Base-by-base conservation (phyloP, 495 filamentous ascomycete species). In the Penicillium bialowiezense region DNA sequence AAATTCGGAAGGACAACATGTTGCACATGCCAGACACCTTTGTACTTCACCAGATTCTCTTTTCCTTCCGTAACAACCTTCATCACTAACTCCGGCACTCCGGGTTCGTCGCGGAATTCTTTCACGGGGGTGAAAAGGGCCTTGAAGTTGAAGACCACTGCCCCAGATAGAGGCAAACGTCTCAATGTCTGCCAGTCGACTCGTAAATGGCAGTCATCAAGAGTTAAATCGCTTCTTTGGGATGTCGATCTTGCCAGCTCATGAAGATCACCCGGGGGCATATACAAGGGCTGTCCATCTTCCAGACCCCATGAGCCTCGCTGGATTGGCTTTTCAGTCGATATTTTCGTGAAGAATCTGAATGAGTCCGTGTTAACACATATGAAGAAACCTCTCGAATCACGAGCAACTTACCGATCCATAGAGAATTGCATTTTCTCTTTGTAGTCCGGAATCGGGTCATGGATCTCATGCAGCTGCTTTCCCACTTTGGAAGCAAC, bases 131-230 rank as follows among this genome's bases (percentile, higher is more conserved):
- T 93, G 69, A 96, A 96, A 0, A 95, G 63, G 0, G 85, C 91
- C 61, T 93, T 96, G 80, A 91, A 96, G 62, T 96, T 96, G 69
- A 96, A 96, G 2, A 89, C 79, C 7, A 96, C 69, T 0, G 77
- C 83, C 0, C 79, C 88, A 0, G 84, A 87, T 4, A 96, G 66
- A 2, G 91, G 91, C 1, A 96, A 71, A 20, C 91, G 79, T 10
- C 91, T 82, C 14, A 96, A 75, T 0, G 91, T 96, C 67, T 96
- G 91, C 88, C 90, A 93, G 63, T 96, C 91, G 2, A 93, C 90
- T n/a, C 91, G 81, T 12, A 96, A 76, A 47, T 85, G 67, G 54
- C 86, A 74, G 18, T 88, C 80, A 0, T 77, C 72, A n/a, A 85
- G 56, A 6, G 59, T 64, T 5, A 93, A 65, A 6, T 73, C 54